Evolutionary conservation across 768 basidiomycete genomes (phyloP).

Genomic region (Boletus vinaceobasis): DNA sequence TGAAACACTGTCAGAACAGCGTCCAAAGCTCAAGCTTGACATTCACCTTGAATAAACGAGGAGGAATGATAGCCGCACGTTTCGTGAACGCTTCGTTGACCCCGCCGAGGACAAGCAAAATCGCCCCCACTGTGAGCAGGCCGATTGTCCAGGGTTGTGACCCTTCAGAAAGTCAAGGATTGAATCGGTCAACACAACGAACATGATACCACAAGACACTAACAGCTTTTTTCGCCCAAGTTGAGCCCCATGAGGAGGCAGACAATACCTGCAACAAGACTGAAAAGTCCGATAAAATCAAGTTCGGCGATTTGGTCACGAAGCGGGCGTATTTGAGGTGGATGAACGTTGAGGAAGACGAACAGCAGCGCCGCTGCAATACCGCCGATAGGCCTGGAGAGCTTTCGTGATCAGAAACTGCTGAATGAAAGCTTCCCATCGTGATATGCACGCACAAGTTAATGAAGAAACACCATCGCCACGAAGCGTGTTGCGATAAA

Average conservation of each 20-base stretch:
- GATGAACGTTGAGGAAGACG: conserved; percentile 77
- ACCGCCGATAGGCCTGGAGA: conserved; percentile 65
- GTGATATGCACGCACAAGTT: conserved; percentile 48
- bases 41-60: conserved; percentile 64
- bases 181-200: background rate
- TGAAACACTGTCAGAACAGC: background rate
- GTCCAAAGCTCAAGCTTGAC: background rate
- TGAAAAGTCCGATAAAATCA: conserved; percentile 64
- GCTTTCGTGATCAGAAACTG: background rate
- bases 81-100: conserved; percentile 60
- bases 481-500: conserved; percentile 69
- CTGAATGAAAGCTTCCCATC: background rate
- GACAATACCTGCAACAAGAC: conserved; percentile 62
- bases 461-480: conserved; percentile 79
- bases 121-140: conserved; percentile 51
- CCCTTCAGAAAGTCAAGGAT: conserved; percentile 38
- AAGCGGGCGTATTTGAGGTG: conserved; percentile 57
- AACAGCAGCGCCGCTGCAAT: conserved; percentile 58
- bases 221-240: conserved; percentile 63
- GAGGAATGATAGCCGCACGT: conserved; percentile 68
- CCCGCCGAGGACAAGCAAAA: conserved; percentile 45
- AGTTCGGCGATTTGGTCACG: conserved; percentile 58
- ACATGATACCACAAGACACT: conserved; percentile 20
- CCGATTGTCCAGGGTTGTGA: conserved; percentile 52
- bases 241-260: conserved; percentile 71